Percentiles rank a stretch among this genome's conserved stretches.
Evolutionary conservation across 1,139 yeast species (phyloP).

Genomic region (Taphrina betulina): DNA sequence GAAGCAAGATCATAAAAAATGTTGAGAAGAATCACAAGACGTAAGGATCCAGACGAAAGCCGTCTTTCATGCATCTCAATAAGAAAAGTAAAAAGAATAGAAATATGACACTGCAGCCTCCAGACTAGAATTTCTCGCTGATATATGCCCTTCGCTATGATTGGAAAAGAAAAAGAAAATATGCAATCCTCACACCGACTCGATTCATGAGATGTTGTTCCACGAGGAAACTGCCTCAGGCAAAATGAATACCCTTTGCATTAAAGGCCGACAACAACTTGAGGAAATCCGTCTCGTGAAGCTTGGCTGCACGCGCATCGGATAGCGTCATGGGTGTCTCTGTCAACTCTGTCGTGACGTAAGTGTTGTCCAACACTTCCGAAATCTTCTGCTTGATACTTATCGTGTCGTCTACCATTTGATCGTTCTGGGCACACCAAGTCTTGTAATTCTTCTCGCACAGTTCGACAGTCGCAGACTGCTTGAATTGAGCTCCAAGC

Average conservation of each 20-base stretch:
- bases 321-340: conserved; percentile 66
- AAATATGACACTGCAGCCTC: too few species aligned
- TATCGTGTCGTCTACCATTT: conserved; percentile 56
- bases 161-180: too few species aligned
- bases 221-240: too few species aligned
- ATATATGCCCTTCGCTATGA: too few species aligned
- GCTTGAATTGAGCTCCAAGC: conserved; percentile 87
- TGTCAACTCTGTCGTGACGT: conserved; percentile 10
- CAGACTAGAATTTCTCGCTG: too few species aligned
- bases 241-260: conserved; percentile 95
- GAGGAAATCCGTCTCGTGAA: conserved; percentile 92
- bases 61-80: too few species aligned
- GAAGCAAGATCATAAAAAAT: too few species aligned
- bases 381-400: conserved; percentile 56
- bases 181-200: too few species aligned
- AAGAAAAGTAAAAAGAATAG: too few species aligned
- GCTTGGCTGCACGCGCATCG: conserved; percentile 86
- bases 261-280: conserved; percentile 87
- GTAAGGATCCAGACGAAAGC: too few species aligned
- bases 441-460: conserved; percentile 87
- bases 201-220: too few species aligned
- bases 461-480: conserved; percentile 74
- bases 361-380: conserved; percentile 54
- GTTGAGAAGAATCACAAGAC: too few species aligned
- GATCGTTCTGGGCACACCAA: conserved; percentile 51